Base-by-base conservation (phyloP, 2,329 filamentous ascomycete species). In the Xylaria sp. region DNA sequence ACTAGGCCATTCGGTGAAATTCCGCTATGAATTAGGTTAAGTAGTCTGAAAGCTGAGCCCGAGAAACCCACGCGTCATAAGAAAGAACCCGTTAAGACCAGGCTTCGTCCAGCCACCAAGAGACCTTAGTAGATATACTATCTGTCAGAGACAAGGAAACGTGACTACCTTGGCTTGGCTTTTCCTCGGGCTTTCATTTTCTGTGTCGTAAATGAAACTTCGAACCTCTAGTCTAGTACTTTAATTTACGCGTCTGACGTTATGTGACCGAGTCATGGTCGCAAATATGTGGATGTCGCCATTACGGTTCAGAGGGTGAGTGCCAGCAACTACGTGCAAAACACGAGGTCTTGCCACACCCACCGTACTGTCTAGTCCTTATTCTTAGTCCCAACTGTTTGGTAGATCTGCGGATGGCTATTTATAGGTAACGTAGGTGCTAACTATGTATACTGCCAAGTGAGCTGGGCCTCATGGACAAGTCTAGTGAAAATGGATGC, bases 221-320 rank as follows among this genome's bases (percentile, higher is more conserved):
- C 2, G 9, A n/a, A 4, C n/a, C n/a, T 36, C 33, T 7, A 13
- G 17, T 17, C 9, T 42, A 25, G 29, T 5, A 22, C 29, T 42
- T 65, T 17, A 38, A 6, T 31, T 38, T 45, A 36, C 42, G 44
- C 29, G 22, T 56, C n/a, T 50, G 17, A 53, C 47, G 17, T 7
- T 10, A 38, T 58, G 25, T 50, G 39, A 58, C 54, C 49, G 62
- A 61, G 57, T 68, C 62, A 62, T 68, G 53, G 20, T 31, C 2
- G 25, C 39, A 10, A 44, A 1, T 22, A 49, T 33, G 33, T 64
- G 64, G 56, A 13, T 11, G 51, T 29, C 27, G 42, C 29, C 29
- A 44, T 42, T 20, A 44, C 13, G 20, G 27, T 11, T 45, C 29
- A 9, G 39, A 33, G 20, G 33, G 25, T n/a, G 6, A 31, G 7